A percentile compares a stretch with the other conserved stretches of the same genome.
phyloP scores from a whole-genome alignment of 306 rosid genomes.

The Datisca glomerata region DNA sequence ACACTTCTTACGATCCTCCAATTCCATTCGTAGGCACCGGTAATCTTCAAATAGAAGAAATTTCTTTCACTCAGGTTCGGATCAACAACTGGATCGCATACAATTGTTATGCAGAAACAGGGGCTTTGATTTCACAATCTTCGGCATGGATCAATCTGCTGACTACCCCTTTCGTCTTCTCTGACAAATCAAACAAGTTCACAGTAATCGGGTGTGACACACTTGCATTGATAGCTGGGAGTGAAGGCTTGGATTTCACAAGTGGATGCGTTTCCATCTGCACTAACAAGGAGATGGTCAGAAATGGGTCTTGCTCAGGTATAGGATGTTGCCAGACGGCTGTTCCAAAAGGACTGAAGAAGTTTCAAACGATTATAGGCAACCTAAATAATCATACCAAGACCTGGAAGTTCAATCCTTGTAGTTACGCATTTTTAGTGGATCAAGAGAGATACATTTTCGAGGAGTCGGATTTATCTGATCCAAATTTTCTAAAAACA shows the following conservation, averaged over 20 bases:
- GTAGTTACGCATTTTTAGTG: conserved; percentile 10
- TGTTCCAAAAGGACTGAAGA: neutral
- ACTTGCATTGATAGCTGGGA: conserved; percentile 1
- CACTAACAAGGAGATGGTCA: neutral
- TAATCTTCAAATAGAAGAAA: conserved; percentile 3
- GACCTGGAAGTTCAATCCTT: conserved; percentile 4
- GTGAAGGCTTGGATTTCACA: neutral
- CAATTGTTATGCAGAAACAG: conserved; percentile 6
- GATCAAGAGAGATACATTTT: conserved; percentile 2
- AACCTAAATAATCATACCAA: conserved; percentile 4
- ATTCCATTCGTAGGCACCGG: neutral
- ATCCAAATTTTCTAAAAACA: neutral
- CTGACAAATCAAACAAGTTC: conserved; percentile 8
- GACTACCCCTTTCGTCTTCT: conserved; percentile 3
- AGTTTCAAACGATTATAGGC: neutral
- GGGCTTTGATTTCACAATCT: neutral
- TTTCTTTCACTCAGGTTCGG: conserved; percentile 3
- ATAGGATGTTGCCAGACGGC: conserved; percentile 13
- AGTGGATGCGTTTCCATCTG: conserved; percentile 15
- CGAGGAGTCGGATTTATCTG: neutral
- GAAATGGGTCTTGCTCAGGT: conserved; percentile 10
- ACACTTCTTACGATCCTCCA: conserved; percentile 2
- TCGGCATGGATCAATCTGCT: conserved; percentile 5
- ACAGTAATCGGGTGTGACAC: conserved; percentile 15
- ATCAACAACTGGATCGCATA: conserved; percentile 2